Evolutionary conservation across 1,139 yeast species (phyloP).

Genomic region (Geotrichum klebahnii): DNA sequence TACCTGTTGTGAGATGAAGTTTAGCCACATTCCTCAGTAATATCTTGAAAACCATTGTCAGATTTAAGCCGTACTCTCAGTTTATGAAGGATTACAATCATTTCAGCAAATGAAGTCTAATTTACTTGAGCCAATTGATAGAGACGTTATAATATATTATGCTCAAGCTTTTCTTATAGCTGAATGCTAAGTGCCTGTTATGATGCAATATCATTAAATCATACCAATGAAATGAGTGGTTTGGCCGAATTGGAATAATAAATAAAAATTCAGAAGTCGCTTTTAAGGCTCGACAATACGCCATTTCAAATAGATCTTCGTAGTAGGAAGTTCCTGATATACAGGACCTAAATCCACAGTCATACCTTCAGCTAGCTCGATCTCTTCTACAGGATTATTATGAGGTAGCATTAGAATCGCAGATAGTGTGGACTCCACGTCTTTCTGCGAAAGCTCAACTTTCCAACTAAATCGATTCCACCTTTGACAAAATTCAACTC

Average conservation of each 20-base stretch:
- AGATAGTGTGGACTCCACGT: background rate
- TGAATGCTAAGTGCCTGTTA: no score
- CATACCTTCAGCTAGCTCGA: conserved; percentile 6
- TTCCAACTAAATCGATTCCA: conserved; percentile 19
- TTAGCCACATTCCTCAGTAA: no score
- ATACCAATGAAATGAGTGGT: background rate
- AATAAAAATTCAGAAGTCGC: background rate
- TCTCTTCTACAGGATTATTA: background rate
- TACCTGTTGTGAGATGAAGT: no score
- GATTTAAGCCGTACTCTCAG: no score
- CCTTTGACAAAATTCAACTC: background rate
- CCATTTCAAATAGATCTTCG: conserved; percentile 11
- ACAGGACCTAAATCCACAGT: conserved; percentile 10
- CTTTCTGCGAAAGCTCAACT: background rate
- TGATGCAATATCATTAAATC: no score
- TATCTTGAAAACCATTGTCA: no score
- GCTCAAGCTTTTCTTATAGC: no score
- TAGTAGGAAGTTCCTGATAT: conserved; percentile 1
- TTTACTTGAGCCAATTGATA: no score
- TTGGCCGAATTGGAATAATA: background rate
- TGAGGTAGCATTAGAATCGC: conserved; percentile 5
- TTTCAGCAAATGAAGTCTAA: no score
- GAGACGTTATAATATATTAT: no score
- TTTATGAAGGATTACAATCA: no score
- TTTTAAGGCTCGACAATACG: background rate